Evolutionary conservation across 768 basidiomycete genomes (phyloP).

Genomic region (Hemileccinum impolitum): DNA sequence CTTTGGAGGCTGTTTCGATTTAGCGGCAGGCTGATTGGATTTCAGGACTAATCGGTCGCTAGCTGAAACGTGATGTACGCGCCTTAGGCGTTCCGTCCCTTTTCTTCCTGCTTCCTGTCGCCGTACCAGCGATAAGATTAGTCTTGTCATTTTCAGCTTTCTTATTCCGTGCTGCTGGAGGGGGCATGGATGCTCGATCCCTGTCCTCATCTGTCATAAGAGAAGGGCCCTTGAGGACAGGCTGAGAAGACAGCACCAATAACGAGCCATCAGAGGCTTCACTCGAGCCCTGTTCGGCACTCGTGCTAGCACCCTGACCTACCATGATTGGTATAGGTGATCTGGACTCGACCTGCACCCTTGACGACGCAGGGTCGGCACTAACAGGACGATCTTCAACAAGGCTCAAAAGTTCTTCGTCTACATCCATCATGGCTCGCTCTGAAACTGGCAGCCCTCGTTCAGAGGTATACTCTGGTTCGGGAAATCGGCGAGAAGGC

Average conservation of each 20-base stretch:
- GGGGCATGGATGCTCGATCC: constrained; percentile 60
- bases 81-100: constrained; percentile 26
- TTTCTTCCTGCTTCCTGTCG: constrained; percentile 36
- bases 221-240: constrained; percentile 7
- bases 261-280: constrained; percentile 6
- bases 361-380: not conserved
- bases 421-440: constrained; percentile 43
- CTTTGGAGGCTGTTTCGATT: constrained; percentile 31
- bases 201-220: constrained; percentile 18
- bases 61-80: not conserved
- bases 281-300: not conserved
- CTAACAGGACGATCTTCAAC: constrained; percentile 47
- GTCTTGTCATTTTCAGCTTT: constrained; percentile 27
- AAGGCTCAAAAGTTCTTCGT: constrained; percentile 65
- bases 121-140: not conserved
- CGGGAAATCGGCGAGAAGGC: constrained; percentile 7
- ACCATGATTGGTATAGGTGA: not conserved
- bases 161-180: constrained; percentile 33
- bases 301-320: not conserved
- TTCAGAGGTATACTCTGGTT: constrained; percentile 2
- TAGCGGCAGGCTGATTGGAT: constrained; percentile 16
- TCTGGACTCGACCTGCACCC: constrained; percentile 1
- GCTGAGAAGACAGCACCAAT: constrained; percentile 3
- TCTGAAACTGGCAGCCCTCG: constrained; percentile 6
- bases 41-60: not conserved